Evolutionary conservation across 352 stramenopile species (phyloP).

Genomic region (Aphanomyces astaci): DNA sequence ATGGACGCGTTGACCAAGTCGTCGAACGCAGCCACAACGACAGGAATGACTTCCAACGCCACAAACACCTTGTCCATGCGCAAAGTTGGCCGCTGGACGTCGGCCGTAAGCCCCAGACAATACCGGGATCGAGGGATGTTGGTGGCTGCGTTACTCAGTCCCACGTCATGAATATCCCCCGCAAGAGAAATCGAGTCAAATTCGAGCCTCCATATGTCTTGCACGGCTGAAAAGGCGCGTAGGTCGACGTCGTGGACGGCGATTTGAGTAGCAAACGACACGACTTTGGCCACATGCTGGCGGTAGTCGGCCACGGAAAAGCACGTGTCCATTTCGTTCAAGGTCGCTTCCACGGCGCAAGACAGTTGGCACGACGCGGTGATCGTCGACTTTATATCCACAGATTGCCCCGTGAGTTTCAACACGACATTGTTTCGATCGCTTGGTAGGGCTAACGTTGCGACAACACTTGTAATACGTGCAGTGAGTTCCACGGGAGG

Average conservation of each 20-base stretch:
- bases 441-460: not conserved
- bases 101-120: not conserved
- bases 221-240: not conserved
- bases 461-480: not conserved
- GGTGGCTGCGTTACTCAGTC: not conserved
- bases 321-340: not conserved
- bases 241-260: not conserved
- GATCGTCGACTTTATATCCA: not conserved
- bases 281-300: not conserved
- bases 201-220: not conserved
- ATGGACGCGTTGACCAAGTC: not conserved
- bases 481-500: not conserved
- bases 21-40: not conserved
- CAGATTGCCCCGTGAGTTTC: not conserved
- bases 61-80: conserved; percentile 2
- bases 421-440: not conserved
- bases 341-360: not conserved
- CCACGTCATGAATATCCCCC: not conserved
- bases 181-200: not conserved
- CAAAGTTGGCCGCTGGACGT: not conserved
- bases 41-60: not conserved
- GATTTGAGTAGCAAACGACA: not conserved
- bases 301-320: not conserved
- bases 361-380: not conserved
- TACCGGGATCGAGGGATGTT: not conserved